Conservation (phyloP, 768 basidiomycete species). For the Filobasidium wieringae region DNA sequence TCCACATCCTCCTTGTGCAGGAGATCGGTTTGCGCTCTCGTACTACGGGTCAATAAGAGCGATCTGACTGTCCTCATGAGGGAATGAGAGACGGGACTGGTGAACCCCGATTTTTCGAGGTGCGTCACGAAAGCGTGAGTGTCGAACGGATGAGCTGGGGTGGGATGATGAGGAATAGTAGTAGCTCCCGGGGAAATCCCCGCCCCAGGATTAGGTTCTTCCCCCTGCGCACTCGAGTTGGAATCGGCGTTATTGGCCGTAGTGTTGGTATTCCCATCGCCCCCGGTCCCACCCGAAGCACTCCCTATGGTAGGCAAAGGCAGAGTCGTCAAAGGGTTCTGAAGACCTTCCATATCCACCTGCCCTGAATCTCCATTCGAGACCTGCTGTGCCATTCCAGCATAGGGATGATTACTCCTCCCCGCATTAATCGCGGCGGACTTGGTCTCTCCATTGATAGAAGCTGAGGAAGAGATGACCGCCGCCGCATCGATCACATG, state of each 20-base stretch:
- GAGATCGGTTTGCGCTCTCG: conserved; percentile 26
- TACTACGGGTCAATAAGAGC: conserved; percentile 31
- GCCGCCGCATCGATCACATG: background rate
- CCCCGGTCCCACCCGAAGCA: background rate
- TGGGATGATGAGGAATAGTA: background rate
- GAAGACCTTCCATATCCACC: no score
- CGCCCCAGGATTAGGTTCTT: no score
- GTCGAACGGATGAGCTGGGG: conserved; percentile 38
- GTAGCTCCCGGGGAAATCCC: background rate
- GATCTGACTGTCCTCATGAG: conserved; percentile 38
- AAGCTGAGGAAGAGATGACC: background rate
- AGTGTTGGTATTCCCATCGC: background rate
- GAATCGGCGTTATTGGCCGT: background rate
- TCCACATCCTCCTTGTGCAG: conserved; percentile 41
- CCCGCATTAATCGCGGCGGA: background rate
- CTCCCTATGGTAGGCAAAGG: background rate
- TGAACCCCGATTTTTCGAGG: conserved; percentile 35
- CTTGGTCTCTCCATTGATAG: background rate
- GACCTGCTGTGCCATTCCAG: background rate
- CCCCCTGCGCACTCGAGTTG: background rate
- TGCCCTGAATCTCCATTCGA: background rate
- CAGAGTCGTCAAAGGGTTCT: background rate
- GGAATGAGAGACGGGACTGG: conserved; percentile 20
- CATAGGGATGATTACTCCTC: background rate
- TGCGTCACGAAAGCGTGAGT: conserved; percentile 40